These are phyloP conservation scores for Nitzschia inconspicua DNA, from an alignment of 108 stramenopile species.

Conservation along the genomic window DNA sequence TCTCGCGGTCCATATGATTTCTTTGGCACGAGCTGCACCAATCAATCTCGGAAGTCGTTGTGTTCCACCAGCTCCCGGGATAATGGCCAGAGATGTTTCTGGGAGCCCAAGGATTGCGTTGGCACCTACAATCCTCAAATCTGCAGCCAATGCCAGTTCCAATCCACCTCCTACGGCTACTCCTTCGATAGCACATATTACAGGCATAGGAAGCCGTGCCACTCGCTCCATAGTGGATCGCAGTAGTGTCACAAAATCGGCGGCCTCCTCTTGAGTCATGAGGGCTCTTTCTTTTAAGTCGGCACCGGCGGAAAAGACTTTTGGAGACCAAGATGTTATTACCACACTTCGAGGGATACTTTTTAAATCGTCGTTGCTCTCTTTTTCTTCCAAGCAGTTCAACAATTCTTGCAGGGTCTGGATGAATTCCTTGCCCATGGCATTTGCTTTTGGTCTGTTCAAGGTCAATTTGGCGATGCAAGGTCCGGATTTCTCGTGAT, in stretches of 20 bases:
- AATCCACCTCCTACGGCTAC: constrained; percentile 83
- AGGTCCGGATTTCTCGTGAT: too few species aligned
- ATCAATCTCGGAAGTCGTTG: constrained; percentile 73
- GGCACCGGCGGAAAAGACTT: constrained; percentile 89
- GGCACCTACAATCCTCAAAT: constrained; percentile 60
- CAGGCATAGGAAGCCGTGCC: constrained; percentile 57
- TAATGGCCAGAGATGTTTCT: constrained; percentile 80
- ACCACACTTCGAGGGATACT: constrained; percentile 44
- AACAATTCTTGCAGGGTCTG: constrained; percentile 30
- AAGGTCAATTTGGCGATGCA: constrained; percentile 38
- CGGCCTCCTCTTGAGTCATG: constrained; percentile 64
- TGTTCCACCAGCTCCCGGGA: constrained; percentile 84
- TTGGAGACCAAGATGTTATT: constrained; percentile 43
- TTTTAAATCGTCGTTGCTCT: background rate
- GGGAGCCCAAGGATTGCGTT: constrained; percentile 66
- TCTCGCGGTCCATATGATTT: constrained; percentile 67
- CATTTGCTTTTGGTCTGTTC: constrained; percentile 58
- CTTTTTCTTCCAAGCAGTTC: constrained; percentile 18
- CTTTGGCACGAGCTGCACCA: constrained; percentile 60
- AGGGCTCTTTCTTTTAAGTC: constrained; percentile 74
- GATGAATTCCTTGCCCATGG: constrained; percentile 49
- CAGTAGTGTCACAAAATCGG: constrained; percentile 50
- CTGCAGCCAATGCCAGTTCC: constrained; percentile 74
- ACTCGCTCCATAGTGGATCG: constrained; percentile 59
- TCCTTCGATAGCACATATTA: constrained; percentile 78